Percentiles rank a stretch among this genome's conserved stretches.
Conservation (phyloP, 768 basidiomycete genomes). For the Pisolithus sp. region DNA sequence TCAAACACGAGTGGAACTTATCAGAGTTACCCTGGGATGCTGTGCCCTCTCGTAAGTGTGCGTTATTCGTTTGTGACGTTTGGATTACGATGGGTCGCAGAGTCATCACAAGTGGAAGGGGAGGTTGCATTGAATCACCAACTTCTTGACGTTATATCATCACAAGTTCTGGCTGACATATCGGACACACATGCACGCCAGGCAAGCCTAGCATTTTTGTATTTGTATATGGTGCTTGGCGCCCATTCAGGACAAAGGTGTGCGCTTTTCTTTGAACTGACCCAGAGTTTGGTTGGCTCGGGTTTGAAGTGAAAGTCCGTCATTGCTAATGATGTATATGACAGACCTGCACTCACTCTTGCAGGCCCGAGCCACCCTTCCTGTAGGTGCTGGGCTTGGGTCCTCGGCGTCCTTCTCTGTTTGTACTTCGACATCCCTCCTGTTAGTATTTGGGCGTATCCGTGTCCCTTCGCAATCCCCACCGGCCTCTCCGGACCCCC, state of each 20-base stretch:
- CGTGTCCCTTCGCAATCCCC: constrained; percentile 36
- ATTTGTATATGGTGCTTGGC: constrained; percentile 79
- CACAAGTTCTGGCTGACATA: constrained; percentile 29
- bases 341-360: constrained; percentile 74
- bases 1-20: constrained; percentile 77
- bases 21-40: constrained; percentile 74
- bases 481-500: not conserved
- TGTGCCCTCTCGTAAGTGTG: constrained; percentile 43
- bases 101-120: not conserved
- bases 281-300: constrained; percentile 1
- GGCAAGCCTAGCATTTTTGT: constrained; percentile 75
- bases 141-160: constrained; percentile 66
- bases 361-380: constrained; percentile 81
- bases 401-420: constrained; percentile 95
- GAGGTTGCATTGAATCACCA: constrained; percentile 55
- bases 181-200: constrained; percentile 33
- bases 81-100: not conserved
- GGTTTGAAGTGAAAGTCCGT: no score
- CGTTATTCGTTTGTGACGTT: constrained; percentile 33
- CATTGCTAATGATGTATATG: not conserved
- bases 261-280: constrained; percentile 3
- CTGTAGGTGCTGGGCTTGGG: constrained; percentile 92
- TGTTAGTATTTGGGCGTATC: constrained; percentile 71
- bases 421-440: constrained; percentile 74
- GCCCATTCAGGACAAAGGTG: constrained; percentile 17